Percentiles rank a stretch among this genome's conserved stretches.
Evolutionary conservation across 352 stramenopile species (phyloP).

Genomic region (Globisporangium sylvaticum): DNA sequence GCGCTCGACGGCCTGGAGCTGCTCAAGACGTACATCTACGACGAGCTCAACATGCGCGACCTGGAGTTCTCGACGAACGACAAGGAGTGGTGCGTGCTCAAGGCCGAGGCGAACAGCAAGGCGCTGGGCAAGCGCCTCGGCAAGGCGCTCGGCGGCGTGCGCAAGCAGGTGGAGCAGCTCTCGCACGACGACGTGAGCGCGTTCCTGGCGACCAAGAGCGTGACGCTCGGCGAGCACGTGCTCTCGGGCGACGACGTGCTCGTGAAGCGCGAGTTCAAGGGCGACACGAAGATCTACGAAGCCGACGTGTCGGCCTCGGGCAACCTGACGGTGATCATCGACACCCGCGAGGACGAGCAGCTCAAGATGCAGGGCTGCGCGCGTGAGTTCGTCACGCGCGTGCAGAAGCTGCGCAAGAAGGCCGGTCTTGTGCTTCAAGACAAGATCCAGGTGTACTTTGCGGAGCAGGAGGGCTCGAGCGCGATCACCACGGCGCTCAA

Average conservation of each 20-base stretch:
- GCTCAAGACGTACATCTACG: conserved; percentile 93
- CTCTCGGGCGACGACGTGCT: conserved; percentile 90
- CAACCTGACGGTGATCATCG: conserved; percentile 93
- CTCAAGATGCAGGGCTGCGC: conserved; percentile 92
- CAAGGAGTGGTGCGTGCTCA: conserved; percentile 91
- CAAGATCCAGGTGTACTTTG: conserved; percentile 95
- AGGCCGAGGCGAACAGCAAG: conserved; percentile 93
- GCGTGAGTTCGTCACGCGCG: conserved; percentile 96
- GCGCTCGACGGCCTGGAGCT: conserved; percentile 71
- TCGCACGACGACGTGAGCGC: conserved; percentile 68
- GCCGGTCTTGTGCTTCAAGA: conserved; percentile 93
- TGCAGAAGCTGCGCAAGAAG: conserved; percentile 98
- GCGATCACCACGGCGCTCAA: conserved; percentile 63
- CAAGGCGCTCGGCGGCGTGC: conserved; percentile 95
- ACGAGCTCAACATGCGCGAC: conserved; percentile 96
- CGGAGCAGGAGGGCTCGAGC: conserved; percentile 59
- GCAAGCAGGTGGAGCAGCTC: conserved; percentile 67
- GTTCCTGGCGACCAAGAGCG: conserved; percentile 65
- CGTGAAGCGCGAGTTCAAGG: conserved; percentile 94
- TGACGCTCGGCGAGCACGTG: conserved; percentile 79
- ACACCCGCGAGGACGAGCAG: conserved; percentile 94
- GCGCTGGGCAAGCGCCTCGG: conserved; percentile 94
- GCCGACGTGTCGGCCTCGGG: conserved; percentile 85
- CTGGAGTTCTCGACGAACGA: conserved; percentile 89
- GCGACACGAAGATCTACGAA: conserved; percentile 90